A percentile compares a stretch with the other conserved stretches of the same genome.
Conservation (phyloP, 768 basidiomycete genomes). For the Pholiota molesta region DNA sequence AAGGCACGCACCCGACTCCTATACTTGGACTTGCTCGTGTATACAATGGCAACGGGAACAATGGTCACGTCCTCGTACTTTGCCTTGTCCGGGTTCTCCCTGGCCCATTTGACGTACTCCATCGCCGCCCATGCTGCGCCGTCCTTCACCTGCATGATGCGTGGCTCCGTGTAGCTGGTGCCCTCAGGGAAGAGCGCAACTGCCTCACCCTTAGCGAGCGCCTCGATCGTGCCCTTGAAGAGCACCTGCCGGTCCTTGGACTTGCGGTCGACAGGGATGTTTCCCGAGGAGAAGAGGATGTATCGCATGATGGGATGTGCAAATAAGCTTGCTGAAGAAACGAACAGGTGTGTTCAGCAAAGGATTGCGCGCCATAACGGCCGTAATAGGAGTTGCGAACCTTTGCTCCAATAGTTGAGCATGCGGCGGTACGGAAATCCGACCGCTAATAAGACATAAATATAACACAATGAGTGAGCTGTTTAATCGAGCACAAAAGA, state of each 20-base stretch:
- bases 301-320: conserved; percentile 72
- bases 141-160: conserved; percentile 91
- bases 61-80: conserved; percentile 57
- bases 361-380: background rate
- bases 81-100: conserved; percentile 52
- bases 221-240: conserved; percentile 89
- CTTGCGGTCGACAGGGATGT: conserved; percentile 96
- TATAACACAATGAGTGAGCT: background rate
- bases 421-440: conserved; percentile 82
- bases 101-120: conserved; percentile 85
- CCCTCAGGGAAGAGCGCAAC: conserved; percentile 96
- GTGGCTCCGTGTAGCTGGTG: conserved; percentile 90
- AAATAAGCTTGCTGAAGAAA: conserved; percentile 70
- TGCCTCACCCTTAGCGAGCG: conserved; percentile 74
- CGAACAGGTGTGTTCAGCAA: background rate
- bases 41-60: conserved; percentile 87
- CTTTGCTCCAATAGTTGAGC: conserved; percentile 95
- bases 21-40: conserved; percentile 96
- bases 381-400: conserved; percentile 39
- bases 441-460: conserved; percentile 50
- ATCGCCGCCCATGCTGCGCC: conserved; percentile 95
- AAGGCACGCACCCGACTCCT: conserved; percentile 72
- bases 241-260: conserved; percentile 88
- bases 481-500: conserved; percentile 13
- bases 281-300: conserved; percentile 88